A percentile compares a stretch with the other conserved stretches of the same genome.
phyloP scores from a whole-genome alignment of 805 yeast genomes.

The Lipomyces yamanashiensis region DNA sequence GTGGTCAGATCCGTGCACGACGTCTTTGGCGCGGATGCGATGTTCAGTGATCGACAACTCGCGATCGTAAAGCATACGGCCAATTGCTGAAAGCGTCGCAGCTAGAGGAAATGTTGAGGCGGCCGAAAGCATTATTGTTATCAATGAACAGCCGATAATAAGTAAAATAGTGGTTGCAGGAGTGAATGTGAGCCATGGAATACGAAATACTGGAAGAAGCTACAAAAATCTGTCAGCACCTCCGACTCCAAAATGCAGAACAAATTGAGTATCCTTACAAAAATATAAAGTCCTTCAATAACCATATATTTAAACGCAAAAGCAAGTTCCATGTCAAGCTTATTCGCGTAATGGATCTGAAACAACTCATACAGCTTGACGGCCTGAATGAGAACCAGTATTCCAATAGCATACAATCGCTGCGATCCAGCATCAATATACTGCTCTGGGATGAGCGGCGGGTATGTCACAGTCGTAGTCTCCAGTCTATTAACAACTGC shows the following conservation, averaged over 20 bases:
- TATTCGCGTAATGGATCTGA: slow-evolving; percentile 56
- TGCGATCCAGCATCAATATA: slow-evolving; percentile 78
- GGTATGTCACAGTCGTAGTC: background rate
- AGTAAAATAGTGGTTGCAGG: slow-evolving; percentile 59
- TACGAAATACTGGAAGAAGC: slow-evolving; percentile 69
- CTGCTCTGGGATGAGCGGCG: slow-evolving; percentile 60
- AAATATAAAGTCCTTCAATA: slow-evolving; percentile 72
- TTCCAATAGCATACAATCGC: slow-evolving; percentile 64
- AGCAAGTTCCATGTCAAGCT: slow-evolving; percentile 56
- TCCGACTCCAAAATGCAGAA: background rate
- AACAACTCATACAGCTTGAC: slow-evolving; percentile 79
- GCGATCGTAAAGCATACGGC: slow-evolving; percentile 40
- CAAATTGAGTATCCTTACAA: slow-evolving; percentile 42
- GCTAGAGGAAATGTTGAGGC: slow-evolving; percentile 33
- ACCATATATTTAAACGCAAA: slow-evolving; percentile 73
- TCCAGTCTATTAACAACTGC: background rate
- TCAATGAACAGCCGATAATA: slow-evolving; percentile 52
- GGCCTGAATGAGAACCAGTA: slow-evolving; percentile 78
- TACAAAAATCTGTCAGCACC: background rate
- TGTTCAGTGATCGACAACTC: slow-evolving; percentile 46
- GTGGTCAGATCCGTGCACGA: slow-evolving; percentile 53
- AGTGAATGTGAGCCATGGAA: slow-evolving; percentile 73
- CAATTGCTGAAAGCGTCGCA: slow-evolving; percentile 36
- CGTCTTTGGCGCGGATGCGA: slow-evolving; percentile 42
- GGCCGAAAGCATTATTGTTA: slow-evolving; percentile 55